Percentiles rank a stretch among this genome's conserved stretches.
phyloP scores from a whole-genome alignment of 1,284 basidiomycete genomes.

The Ceratorhiza oryzae-sativae region DNA sequence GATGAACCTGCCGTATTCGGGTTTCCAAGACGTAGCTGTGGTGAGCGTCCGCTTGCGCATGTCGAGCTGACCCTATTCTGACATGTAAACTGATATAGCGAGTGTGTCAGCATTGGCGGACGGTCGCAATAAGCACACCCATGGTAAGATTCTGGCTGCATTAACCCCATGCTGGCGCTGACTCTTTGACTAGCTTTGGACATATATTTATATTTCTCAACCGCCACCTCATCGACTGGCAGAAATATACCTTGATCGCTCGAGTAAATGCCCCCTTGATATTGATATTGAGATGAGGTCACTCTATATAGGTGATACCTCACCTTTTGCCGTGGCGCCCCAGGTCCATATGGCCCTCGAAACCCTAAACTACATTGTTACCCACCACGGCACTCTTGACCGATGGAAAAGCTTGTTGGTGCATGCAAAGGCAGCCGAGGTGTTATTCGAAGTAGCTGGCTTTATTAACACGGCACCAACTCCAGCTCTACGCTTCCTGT shows the following conservation, averaged over 20 bases:
- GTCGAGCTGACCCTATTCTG: too few relatives aligned
- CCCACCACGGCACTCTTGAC: background rate
- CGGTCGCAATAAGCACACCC: constrained; percentile 13
- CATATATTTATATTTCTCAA: constrained; percentile 10
- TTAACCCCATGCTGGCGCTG: background rate
- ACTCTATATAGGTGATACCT: background rate
- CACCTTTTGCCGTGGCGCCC: background rate
- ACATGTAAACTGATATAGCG: background rate
- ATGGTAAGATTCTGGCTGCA: background rate
- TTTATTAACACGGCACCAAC: background rate
- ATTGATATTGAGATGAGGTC: constrained; percentile 19
- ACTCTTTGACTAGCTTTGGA: constrained; percentile 10
- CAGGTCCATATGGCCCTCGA: background rate
- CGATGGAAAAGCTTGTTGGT: constrained; percentile 10
- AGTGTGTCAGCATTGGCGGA: constrained; percentile 9
- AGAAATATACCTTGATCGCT: constrained; percentile 9
- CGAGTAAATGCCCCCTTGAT: constrained; percentile 2
- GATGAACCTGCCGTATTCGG: background rate
- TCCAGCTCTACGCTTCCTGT: background rate
- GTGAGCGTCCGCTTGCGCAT: background rate
- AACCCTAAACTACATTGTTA: background rate
- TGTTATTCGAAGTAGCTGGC: background rate
- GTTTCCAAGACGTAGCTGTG: background rate
- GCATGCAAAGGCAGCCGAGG: background rate
- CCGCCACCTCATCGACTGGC: background rate